Base-by-base conservation (phyloP, 1,284 basidiomycete genomes). In the Amylostereum areolatum region DNA sequence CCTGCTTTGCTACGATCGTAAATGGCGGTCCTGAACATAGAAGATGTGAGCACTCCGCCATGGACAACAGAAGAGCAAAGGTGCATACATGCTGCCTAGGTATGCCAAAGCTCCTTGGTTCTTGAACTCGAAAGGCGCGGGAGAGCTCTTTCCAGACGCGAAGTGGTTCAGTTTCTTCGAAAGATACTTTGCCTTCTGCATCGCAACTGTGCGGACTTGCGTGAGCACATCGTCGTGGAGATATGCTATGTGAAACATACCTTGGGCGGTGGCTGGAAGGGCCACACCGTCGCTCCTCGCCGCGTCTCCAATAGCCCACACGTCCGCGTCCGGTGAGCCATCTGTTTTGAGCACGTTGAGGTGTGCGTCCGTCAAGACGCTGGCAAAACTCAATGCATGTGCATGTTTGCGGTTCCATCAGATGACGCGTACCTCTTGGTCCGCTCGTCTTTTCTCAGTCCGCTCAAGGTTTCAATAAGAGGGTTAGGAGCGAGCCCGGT, bases 221-320 rank as follows among this genome's bases (percentile, higher is more conserved):
- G n/a, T n/a, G n/a, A 54, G 6, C n/a, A 28, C 49, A 25, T 49
- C 41, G 40, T 50, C 42, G n/a, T n/a, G n/a, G n/a, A n/a, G n/a
- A n/a, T n/a, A 30, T n/a, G 42, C 11, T 33, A 48, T n/a, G n/a
- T n/a, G 48, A 49, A 25, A 53, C 62, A 25, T 35, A 81, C 83
- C 84, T 76, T 92, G 89, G 12, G 89, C 88, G 25, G 89, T 91
- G 1, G 93, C 91, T 5, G 93, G 92, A 4, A 94, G 73, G 30
- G 77, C 71, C 9, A 78, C 75, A 50, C 76, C 73, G 25, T 75
- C 70, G 34, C 86, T 78, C 31, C 73, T 76, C 2, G 82, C 78
- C 45, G 86, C 83, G 62, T 95, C 92, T 3, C 92, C 92, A 48
- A 94, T 85, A 10, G 84, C 90, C 71, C 82, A 92, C 2, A 94